A percentile compares a stretch with the other conserved stretches of the same genome.
phyloP scores from a whole-genome alignment of 768 basidiomycete genomes.

The Lentinula lateritia region DNA sequence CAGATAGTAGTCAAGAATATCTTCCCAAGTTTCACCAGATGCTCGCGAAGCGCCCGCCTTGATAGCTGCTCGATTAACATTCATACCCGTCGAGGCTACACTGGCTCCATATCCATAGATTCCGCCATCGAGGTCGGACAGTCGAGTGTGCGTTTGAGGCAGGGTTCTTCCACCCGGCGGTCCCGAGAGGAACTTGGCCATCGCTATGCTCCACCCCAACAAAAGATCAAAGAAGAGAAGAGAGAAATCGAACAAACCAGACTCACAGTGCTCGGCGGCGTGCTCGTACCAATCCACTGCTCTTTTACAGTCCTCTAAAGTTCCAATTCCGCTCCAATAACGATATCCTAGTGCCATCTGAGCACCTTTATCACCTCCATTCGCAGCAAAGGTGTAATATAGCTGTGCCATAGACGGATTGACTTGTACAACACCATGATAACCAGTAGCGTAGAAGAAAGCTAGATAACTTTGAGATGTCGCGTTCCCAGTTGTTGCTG shows the following conservation, averaged over 20 bases:
- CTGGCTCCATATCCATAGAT: constrained; percentile 95
- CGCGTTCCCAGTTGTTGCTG: constrained; percentile 70
- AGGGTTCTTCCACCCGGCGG: constrained; percentile 89
- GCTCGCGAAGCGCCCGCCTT: constrained; percentile 78
- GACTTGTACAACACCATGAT: constrained; percentile 52
- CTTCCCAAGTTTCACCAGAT: constrained; percentile 92
- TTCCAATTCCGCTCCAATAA: constrained; percentile 94
- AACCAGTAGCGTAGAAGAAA: constrained; percentile 89
- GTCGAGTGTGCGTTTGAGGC: constrained; percentile 70
- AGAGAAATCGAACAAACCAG: not conserved
- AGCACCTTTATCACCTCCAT: constrained; percentile 80
- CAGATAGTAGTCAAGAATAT: constrained; percentile 87
- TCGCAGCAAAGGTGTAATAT: constrained; percentile 91
- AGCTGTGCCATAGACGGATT: constrained; percentile 82
- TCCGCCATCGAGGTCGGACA: constrained; percentile 90
- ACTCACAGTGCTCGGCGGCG: constrained; percentile 78
- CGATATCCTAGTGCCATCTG: constrained; percentile 93
- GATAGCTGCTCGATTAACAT: constrained; percentile 67
- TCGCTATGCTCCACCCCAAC: constrained; percentile 41
- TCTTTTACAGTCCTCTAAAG: constrained; percentile 76
- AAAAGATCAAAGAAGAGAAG: not conserved
- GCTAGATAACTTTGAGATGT: constrained; percentile 82
- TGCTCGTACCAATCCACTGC: constrained; percentile 87
- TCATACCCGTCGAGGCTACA: constrained; percentile 82
- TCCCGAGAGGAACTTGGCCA: constrained; percentile 74